Conservation (phyloP, 371 early-diverging fungal genomes). For the Umbelopsis sp. region DNA sequence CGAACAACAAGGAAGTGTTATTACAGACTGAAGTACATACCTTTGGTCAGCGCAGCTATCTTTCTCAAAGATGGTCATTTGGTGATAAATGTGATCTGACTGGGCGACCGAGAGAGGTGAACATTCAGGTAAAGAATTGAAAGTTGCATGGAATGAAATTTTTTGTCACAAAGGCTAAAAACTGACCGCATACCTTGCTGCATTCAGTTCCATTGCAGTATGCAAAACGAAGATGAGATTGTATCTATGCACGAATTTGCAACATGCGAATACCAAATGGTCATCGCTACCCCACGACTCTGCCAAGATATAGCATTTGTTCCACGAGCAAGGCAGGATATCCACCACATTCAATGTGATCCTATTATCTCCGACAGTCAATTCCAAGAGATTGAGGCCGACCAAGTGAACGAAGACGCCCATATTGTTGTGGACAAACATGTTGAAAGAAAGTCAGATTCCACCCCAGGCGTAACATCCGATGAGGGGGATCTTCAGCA, state of each 20-base stretch:
- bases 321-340: slow-evolving; percentile 27
- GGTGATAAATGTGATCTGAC: slow-evolving; percentile 80
- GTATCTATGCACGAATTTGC: slow-evolving; percentile 61
- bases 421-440: neutral
- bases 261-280: slow-evolving; percentile 73
- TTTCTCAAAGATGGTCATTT: slow-evolving; percentile 71
- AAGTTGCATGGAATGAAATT: neutral
- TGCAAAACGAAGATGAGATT: slow-evolving; percentile 60
- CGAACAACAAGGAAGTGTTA: slow-evolving; percentile 18
- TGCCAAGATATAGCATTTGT: slow-evolving; percentile 69
- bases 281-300: slow-evolving; percentile 70
- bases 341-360: slow-evolving; percentile 7
- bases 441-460: neutral
- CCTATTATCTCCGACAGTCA: neutral
- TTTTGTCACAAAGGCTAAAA: too few species aligned
- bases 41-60: slow-evolving; percentile 34
- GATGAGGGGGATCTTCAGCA: neutral
- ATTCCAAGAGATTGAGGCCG: neutral
- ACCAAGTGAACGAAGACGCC: neutral
- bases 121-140: slow-evolving; percentile 59
- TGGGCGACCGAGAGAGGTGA: slow-evolving; percentile 64
- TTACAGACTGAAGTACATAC: slow-evolving; percentile 20
- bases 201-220: slow-evolving; percentile 67
- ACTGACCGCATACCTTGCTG: too few species aligned
- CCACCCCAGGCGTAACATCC: too few species aligned